Evolutionary conservation across 495 filamentous ascomycete species (phyloP).

Genomic region (Penicillium cinerascens): DNA sequence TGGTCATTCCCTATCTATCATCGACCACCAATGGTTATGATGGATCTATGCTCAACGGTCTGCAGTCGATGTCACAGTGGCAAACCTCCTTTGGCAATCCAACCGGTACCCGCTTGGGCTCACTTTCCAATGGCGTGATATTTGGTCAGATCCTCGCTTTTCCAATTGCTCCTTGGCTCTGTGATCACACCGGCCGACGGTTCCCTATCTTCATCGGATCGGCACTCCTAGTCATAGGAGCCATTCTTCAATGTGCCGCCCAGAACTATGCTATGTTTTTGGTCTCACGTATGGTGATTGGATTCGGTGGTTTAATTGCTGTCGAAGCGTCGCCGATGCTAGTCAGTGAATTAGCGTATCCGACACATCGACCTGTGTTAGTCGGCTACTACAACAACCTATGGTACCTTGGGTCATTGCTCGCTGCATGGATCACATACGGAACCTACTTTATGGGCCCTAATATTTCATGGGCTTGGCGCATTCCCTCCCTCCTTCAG

Average conservation of each 20-base stretch:
- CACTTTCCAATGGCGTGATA: conserved; percentile 17
- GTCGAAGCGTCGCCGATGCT: conserved; percentile 24
- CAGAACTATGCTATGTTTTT: conserved; percentile 25
- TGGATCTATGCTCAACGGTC: conserved; percentile 31
- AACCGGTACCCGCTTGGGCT: conserved; percentile 16
- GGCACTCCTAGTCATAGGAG: conserved; percentile 18
- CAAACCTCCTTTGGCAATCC: conserved; percentile 18
- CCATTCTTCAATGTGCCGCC: conserved; percentile 19
- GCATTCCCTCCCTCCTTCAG: conserved; percentile 37
- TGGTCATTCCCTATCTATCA: conserved; percentile 6
- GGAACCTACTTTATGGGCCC: conserved; percentile 9
- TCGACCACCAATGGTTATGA: conserved; percentile 22
- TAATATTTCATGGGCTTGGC: conserved; percentile 38
- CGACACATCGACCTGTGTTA: conserved; percentile 22
- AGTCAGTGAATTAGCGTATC: conserved; percentile 29
- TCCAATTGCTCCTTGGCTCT: conserved; percentile 13
- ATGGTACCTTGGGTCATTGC: conserved; percentile 16
- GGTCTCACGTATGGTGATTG: conserved; percentile 24
- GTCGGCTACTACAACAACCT: conserved; percentile 9
- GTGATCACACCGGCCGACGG: conserved; percentile 13
- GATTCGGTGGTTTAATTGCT: conserved; percentile 22
- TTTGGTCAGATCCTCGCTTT: conserved; percentile 25
- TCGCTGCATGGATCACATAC: conserved; percentile 18
- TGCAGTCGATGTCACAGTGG: conserved; percentile 25
- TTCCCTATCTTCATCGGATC: conserved; percentile 20